Percentiles rank a stretch among this genome's conserved stretches.
Evolutionary conservation across 441 rosid species (phyloP).

Genomic region (Croton laevigatus): DNA sequence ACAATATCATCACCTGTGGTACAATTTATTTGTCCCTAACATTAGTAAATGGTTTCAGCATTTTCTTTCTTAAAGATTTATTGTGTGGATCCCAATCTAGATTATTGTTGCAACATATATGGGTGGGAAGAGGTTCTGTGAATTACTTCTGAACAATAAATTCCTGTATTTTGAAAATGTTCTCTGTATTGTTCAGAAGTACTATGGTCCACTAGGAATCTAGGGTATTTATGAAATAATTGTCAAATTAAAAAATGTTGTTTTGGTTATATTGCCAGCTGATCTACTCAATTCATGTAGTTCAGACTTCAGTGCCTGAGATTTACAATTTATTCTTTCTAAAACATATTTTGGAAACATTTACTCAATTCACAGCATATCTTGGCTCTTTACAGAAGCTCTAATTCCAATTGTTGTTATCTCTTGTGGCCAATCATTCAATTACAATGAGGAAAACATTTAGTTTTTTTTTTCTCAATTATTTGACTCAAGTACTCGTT

Average conservation of each 20-base stretch:
- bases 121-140: background rate
- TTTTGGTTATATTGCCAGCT: background rate
- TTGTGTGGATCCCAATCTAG: background rate
- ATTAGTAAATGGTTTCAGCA: constrained; percentile 13
- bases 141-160: too few species aligned
- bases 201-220: background rate
- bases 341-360: background rate
- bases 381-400: background rate
- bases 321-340: background rate
- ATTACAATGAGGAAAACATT: background rate
- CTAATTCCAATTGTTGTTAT: background rate
- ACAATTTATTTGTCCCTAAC: constrained; percentile 18
- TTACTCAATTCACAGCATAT: background rate
- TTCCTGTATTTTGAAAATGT: background rate
- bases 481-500: background rate
- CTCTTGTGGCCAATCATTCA: background rate
- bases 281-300: background rate
- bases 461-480: background rate
- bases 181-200: background rate
- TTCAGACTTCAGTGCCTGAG: constrained; percentile 2
- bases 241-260: background rate
- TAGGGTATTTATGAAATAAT: background rate
- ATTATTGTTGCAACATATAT: background rate
- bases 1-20: constrained; percentile 93
- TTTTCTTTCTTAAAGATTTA: background rate